Conservation (phyloP, 2,329 filamentous ascomycete genomes). For the Aschersonia sp. region DNA sequence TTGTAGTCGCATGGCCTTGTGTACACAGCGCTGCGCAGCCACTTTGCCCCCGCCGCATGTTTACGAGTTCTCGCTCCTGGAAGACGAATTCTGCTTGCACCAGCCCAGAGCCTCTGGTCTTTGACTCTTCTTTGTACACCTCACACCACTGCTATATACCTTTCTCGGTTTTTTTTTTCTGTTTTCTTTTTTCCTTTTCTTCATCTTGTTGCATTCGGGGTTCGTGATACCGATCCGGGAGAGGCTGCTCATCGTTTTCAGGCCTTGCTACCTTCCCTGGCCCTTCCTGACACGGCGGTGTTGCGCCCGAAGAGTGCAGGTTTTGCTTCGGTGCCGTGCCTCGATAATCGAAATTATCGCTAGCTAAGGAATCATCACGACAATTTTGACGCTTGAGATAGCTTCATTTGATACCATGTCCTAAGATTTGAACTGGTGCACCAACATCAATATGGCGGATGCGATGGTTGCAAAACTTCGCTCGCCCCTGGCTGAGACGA, state of each 20-base stretch:
- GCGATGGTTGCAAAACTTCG: slow-evolving; percentile 16
- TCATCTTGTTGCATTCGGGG: not conserved
- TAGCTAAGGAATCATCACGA: not conserved
- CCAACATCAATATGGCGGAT: slow-evolving; percentile 15
- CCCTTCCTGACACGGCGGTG: not conserved
- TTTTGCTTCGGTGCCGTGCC: no score
- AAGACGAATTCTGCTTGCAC: not conserved
- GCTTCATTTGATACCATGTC: slow-evolving; percentile 17
- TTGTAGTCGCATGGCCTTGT: not conserved
- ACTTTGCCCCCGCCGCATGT: slow-evolving; percentile 2
- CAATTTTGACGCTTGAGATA: slow-evolving; percentile 2
- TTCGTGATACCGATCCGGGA: not conserved
- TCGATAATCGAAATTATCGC: not conserved
- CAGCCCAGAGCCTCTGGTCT: not conserved
- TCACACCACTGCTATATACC: not conserved
- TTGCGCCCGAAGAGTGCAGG: not conserved
- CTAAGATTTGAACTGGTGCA: slow-evolving; percentile 13
- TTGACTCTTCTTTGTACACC: not conserved
- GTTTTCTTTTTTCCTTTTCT: not conserved
- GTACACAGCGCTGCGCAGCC: not conserved
- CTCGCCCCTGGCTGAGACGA: slow-evolving; percentile 31
- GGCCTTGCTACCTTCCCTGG: not conserved
- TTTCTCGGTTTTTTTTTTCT: not conserved
- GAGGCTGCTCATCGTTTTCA: not conserved
- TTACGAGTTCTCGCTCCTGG: slow-evolving; percentile 1